phyloP scores from a whole-genome alignment of 1,284 basidiomycete species.

The Puccinia hordei region DNA sequence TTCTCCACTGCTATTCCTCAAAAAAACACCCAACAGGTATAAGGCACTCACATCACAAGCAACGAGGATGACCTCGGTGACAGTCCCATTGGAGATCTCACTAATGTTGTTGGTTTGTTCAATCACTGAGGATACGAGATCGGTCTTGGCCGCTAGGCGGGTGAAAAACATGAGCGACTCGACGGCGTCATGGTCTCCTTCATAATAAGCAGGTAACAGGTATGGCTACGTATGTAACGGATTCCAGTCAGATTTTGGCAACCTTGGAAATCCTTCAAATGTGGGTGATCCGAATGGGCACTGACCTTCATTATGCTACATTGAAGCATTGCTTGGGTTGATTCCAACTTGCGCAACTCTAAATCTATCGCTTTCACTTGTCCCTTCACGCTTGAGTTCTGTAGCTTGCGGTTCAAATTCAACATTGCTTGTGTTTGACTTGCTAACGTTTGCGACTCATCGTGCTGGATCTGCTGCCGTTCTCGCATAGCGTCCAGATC shows the following conservation, averaged over 20 bases:
- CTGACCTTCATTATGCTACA: conserved; percentile 64
- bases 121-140: conserved; percentile 77
- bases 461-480: conserved; percentile 79
- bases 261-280: conserved; percentile 61
- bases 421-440: conserved; percentile 79
- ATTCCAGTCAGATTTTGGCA: conserved; percentile 49
- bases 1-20: not conserved
- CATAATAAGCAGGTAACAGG: conserved; percentile 78
- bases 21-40: not conserved
- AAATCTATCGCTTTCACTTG: conserved; percentile 84
- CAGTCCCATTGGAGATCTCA: conserved; percentile 74
- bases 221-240: conserved; percentile 67
- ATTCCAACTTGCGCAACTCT: conserved; percentile 79
- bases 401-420: conserved; percentile 87
- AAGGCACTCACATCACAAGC: conserved; percentile 74
- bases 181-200: conserved; percentile 78
- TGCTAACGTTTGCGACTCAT: conserved; percentile 74
- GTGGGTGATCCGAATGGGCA: conserved; percentile 63
- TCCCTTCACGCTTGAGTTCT: conserved; percentile 82
- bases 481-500: conserved; percentile 79
- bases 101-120: conserved; percentile 79
- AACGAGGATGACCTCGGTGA: conserved; percentile 78
- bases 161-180: conserved; percentile 87
- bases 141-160: conserved; percentile 77
- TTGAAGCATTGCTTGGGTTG: conserved; percentile 75